A percentile compares a stretch with the other conserved stretches of the same genome.
Conservation (phyloP, 768 basidiomycete species). For the Xerocomus brunneocitrinus region DNA sequence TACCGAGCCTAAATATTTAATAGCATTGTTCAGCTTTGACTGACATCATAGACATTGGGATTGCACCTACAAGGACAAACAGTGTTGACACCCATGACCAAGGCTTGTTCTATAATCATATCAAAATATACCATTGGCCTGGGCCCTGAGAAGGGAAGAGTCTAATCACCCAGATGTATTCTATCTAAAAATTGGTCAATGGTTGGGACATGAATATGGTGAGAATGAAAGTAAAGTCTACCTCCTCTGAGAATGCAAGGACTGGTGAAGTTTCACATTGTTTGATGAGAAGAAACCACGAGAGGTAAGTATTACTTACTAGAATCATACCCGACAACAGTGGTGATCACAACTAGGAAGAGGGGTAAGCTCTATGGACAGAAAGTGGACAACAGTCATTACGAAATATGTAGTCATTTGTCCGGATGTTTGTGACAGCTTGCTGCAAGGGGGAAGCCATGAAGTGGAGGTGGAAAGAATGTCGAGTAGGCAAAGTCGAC, state of each 20-base stretch:
- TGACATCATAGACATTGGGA: neutral
- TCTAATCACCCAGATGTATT: neutral
- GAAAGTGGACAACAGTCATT: neutral
- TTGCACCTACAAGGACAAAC: neutral
- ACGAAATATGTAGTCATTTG: neutral
- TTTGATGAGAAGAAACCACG: neutral
- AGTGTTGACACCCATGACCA: neutral
- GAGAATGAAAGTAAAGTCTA: neutral
- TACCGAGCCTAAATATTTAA: no score
- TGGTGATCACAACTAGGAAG: neutral
- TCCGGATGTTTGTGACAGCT: neutral
- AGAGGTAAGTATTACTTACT: neutral
- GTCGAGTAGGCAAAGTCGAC: no score
- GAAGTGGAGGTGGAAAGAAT: neutral
- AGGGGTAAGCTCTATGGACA: neutral
- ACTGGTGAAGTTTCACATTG: neutral
- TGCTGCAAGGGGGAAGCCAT: neutral
- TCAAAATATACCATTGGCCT: neutral
- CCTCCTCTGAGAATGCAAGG: neutral
- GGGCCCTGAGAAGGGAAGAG: neutral
- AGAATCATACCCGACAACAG: neutral
- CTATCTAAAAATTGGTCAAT: neutral
- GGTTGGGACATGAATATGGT: neutral
- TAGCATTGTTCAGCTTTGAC: no score
- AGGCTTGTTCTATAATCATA: neutral